Evolutionary conservation across 352 stramenopile species (phyloP), one percentile per base, ranked within the genome.

Genomic region (Phytophthora cryptogea): DNA sequence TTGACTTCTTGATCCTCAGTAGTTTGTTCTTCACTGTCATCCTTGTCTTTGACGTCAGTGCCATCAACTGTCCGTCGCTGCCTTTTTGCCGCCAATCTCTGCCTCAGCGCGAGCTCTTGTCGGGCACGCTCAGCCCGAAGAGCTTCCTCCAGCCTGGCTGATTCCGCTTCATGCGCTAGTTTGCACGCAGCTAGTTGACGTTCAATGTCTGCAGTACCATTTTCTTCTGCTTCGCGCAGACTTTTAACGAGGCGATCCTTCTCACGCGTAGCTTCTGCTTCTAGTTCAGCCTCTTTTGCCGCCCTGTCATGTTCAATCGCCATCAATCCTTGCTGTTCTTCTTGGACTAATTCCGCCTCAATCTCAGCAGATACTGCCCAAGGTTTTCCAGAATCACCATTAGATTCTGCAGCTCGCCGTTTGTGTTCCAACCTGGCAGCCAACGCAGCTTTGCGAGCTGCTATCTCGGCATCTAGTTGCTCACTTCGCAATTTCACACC

Each of bases 71-170:
- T 51, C n/a, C 52, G 55, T 8, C 62, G 49, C 27, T 66, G 54
- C 5, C 63, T 48, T 16, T 75, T 83, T 27, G 74, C 68, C 6
- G 52, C 44, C 10, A 86, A 50, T 8, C 72, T 68, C 39, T 77
- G 63, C 43, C 77, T 72, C 7, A 86, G 40, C 53, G 58, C 62
- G 14, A 76, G 50, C 55, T 86, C 78, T 37, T 83, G 72, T 3
- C 63, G 66, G 10, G 63, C 48, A 28, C 70, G 70, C 43, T 76
- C 65, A 3, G 74, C 64, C 16, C 61, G 47, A 23, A 82, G 56
- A 26, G 58, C 36, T 42, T 78, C 47, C 35, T 74, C 47, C 23
- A 85, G 43, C 8, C 49, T 68, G 8, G 41, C 43, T 2, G 65
- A 55, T 27, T 85, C 71, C 2, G 46, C 44, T 9, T 68, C 57